Evolutionary conservation across 257 asterid genomes (phyloP).

Genomic region (Parsonsia alboflavescens): DNA sequence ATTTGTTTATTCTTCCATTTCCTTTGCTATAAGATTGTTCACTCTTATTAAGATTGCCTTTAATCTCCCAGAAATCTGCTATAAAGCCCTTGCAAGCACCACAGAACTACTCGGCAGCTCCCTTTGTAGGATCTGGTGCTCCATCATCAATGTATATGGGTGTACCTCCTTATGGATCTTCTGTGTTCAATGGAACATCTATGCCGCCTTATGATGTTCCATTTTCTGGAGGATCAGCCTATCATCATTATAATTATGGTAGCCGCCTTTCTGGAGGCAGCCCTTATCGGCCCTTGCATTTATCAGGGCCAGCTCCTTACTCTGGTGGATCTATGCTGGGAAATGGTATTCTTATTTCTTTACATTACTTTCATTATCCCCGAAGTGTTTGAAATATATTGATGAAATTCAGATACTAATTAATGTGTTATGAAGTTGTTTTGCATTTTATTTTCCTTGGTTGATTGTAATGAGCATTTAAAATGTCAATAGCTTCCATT

Average conservation of each 20-base stretch:
- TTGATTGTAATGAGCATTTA: neutral
- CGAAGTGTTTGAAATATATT: neutral
- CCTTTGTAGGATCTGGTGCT: slow-evolving; percentile 64
- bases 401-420: neutral
- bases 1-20: neutral
- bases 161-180: slow-evolving; percentile 70
- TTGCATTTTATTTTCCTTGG: neutral
- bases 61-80: slow-evolving; percentile 52
- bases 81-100: slow-evolving; percentile 63
- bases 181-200: slow-evolving; percentile 65
- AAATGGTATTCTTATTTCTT: slow-evolving; percentile 39
- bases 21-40: neutral
- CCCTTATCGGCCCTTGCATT: slow-evolving; percentile 67
- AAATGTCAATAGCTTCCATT: neutral
- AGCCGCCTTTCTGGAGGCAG: slow-evolving; percentile 73
- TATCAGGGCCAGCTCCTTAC: slow-evolving; percentile 70
- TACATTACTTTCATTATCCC: neutral
- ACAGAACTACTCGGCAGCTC: slow-evolving; percentile 54
- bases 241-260: slow-evolving; percentile 76
- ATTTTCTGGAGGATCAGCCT: slow-evolving; percentile 73
- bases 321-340: slow-evolving; percentile 64
- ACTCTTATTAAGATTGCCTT: slow-evolving; percentile 12
- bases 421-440: neutral
- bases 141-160: slow-evolving; percentile 82
- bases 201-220: slow-evolving; percentile 79